Base-by-base conservation (phyloP, 345 rosid genomes). In the Rubroshorea leprosula region DNA sequence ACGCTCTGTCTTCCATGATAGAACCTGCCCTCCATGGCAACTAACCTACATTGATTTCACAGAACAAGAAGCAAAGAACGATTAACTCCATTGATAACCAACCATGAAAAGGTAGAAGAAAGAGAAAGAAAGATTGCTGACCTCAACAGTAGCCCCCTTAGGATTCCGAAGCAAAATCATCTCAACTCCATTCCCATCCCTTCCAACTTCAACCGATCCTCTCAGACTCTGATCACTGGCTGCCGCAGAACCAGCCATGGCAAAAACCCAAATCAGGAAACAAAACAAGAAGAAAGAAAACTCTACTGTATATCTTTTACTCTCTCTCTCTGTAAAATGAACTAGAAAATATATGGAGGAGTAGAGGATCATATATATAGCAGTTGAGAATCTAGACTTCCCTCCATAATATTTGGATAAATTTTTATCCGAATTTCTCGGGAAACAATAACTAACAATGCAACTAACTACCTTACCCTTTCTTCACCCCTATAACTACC, bases 1-100 rank as follows among this genome's bases (percentile, higher is more conserved):
- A 16, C 71, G 81, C n/a, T 84, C 93, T 50, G 79, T 86, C 78
- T 66, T 92, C 98, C 98, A 92, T 2, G 96, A 89, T 48, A 92
- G 83, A 67, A 89, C 93, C 65, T 92, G 98, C 52, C 89, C 98
- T 68, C 98, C 98, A 46, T 84, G 82, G 67, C 89, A 78, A 72
- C 98, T 86, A 18, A 92, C 76, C 98, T 91, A 87, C n/a, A 69
- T n/a, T n/a, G n/a, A n/a, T n/a, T n/a, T n/a, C n/a, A n/a, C n/a
- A n/a, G n/a, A n/a, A n/a, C 22, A 64, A 25, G 21, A 15, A 35
- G 15, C 49, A 23, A 35, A 4, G 5, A 35, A 35, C 12, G 11
- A 35, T 35, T 8, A 35, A 35, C 41, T 35, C 41, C 41, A 35
- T 35, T 35, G 6, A 35, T 8, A 13, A 35, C 12, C 41, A 6